A percentile compares a stretch with the other conserved stretches of the same genome.
Conservation (phyloP, 1,139 yeast species). For the Sugiyamaella neomexicana region DNA sequence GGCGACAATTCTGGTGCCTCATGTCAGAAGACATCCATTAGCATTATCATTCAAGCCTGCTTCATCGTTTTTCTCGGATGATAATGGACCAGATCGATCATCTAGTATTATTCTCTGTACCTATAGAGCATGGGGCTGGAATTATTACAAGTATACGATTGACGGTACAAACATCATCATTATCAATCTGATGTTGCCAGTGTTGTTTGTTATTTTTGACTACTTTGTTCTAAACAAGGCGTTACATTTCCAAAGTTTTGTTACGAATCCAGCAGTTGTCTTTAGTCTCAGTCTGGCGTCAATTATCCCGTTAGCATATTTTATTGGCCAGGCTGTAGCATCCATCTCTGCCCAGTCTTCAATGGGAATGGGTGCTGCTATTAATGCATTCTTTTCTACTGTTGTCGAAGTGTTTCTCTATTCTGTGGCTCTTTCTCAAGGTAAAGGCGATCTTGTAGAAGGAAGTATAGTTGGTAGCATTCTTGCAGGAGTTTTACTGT, state of each 20-base stretch:
- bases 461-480: slow-evolving; percentile 97
- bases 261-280: slow-evolving; percentile 60
- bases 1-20: slow-evolving; percentile 64
- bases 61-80: slow-evolving; percentile 42
- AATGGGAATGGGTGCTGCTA: slow-evolving; percentile 99
- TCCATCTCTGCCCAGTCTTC: slow-evolving; percentile 97
- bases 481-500: slow-evolving; percentile 82
- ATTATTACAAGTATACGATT: slow-evolving; percentile 91
- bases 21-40: slow-evolving; percentile 85
- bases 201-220: slow-evolving; percentile 79
- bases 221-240: slow-evolving; percentile 61
- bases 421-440: slow-evolving; percentile 84
- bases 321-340: slow-evolving; percentile 98
- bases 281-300: slow-evolving; percentile 79
- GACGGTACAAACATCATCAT: slow-evolving; percentile 95
- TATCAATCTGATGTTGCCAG: slow-evolving; percentile 77
- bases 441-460: slow-evolving; percentile 87
- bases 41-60: slow-evolving; percentile 73
- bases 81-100: slow-evolving; percentile 24
- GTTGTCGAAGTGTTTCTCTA: slow-evolving; percentile 90
- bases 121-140: slow-evolving; percentile 86
- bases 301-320: slow-evolving; percentile 90
- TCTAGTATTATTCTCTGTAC: slow-evolving; percentile 68
- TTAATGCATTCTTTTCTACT: slow-evolving; percentile 96
- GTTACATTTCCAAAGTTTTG: slow-evolving; percentile 49